Percentiles rank a stretch among this genome's conserved stretches.
phyloP scores from a whole-genome alignment of 1,284 basidiomycete species.

The Rhodofomes roseus region DNA sequence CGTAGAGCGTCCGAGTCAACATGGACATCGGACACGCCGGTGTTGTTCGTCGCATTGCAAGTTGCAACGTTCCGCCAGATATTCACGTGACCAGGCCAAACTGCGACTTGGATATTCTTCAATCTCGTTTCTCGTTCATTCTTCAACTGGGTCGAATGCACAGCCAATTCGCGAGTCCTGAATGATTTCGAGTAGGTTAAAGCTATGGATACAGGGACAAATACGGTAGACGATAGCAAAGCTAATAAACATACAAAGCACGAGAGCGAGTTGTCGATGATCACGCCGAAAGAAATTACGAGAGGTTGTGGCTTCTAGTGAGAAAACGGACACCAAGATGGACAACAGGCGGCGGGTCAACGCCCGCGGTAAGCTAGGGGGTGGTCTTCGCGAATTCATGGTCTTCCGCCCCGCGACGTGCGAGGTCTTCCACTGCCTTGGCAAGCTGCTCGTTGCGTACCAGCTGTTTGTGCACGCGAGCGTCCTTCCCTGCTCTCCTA shows the following conservation, averaged over 20 bases:
- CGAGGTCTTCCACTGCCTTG: slow-evolving; percentile 22
- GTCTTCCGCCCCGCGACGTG: slow-evolving; percentile 10
- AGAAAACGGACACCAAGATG: background rate
- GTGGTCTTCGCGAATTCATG: slow-evolving; percentile 2
- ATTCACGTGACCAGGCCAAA: too few species aligned
- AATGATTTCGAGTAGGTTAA: background rate
- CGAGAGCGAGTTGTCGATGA: background rate
- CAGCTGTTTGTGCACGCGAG: slow-evolving; percentile 24
- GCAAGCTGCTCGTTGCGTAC: slow-evolving; percentile 21
- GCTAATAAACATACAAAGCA: background rate
- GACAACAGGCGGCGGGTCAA: too few species aligned
- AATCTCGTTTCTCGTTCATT: too few species aligned
- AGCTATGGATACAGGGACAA: background rate
- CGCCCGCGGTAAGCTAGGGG: background rate
- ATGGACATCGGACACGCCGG: too few species aligned
- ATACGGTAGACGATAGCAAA: background rate
- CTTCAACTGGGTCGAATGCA: too few species aligned
- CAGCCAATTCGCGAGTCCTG: background rate
- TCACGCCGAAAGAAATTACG: background rate
- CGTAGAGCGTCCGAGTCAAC: too few species aligned
- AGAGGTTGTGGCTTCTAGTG: background rate
- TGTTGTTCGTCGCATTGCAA: too few species aligned
- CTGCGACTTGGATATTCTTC: too few species aligned
- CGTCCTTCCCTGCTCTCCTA: slow-evolving; percentile 46
- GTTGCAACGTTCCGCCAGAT: too few species aligned